Evolutionary conservation across 345 rosid genomes (phyloP).

Genomic region (Carallia pectinifolia): DNA sequence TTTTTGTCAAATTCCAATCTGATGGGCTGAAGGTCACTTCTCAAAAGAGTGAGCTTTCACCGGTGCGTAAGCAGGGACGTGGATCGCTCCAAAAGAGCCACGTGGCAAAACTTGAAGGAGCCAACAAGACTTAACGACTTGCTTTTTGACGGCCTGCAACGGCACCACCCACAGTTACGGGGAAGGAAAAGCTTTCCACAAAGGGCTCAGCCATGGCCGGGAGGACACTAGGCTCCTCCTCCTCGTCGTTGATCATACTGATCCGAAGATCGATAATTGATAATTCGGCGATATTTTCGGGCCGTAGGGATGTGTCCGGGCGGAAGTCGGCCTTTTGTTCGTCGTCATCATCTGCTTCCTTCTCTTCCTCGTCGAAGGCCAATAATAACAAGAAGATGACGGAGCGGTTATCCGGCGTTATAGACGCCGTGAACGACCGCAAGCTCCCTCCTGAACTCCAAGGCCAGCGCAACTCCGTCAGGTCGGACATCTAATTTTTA

Average conservation of each 20-base stretch:
- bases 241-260: slow-evolving; percentile 10
- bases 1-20: no score
- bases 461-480: slow-evolving; percentile 68
- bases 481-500: slow-evolving; percentile 30
- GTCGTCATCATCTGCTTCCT: slow-evolving; percentile 30
- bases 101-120: no score
- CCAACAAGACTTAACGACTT: no score
- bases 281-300: slow-evolving; percentile 5
- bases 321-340: slow-evolving; percentile 33
- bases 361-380: slow-evolving; percentile 38
- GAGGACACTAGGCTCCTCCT: slow-evolving; percentile 31
- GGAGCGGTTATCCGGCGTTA: slow-evolving; percentile 63
- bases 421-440: slow-evolving; percentile 74
- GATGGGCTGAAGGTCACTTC: no score
- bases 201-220: slow-evolving; percentile 29
- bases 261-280: slow-evolving; percentile 13
- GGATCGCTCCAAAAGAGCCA: no score
- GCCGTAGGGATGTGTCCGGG: slow-evolving; percentile 13
- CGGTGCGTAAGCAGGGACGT: no score
- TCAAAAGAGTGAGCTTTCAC: no score
- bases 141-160: no score
- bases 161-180: no score
- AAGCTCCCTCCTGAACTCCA: slow-evolving; percentile 92
- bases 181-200: no score
- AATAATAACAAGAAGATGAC: slow-evolving; percentile 38